phyloP scores from a whole-genome alignment of 805 yeast genomes.

The Candida maris region DNA sequence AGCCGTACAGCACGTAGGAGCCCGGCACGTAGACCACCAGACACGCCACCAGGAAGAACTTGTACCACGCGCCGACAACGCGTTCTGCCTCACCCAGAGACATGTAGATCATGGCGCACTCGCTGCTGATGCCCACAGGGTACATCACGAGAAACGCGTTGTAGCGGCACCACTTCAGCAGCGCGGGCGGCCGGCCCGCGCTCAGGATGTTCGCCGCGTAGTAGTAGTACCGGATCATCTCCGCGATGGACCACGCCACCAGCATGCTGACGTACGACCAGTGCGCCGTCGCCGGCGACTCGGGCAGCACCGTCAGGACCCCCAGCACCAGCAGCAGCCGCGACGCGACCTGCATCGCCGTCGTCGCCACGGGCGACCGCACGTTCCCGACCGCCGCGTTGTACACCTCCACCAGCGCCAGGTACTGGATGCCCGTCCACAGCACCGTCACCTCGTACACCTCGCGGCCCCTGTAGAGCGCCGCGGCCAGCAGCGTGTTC shows the following conservation, averaged over 20 bases:
- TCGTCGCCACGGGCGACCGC: slow-evolving; percentile 78
- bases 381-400: slow-evolving; percentile 80
- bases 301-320: slow-evolving; percentile 70
- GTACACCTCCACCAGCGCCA: slow-evolving; percentile 76
- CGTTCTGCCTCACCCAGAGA: slow-evolving; percentile 68
- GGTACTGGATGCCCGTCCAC: slow-evolving; percentile 64
- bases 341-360: slow-evolving; percentile 83
- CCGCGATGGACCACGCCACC: slow-evolving; percentile 93
- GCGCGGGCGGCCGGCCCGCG: slow-evolving; percentile 49
- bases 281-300: slow-evolving; percentile 56
- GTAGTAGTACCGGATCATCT: slow-evolving; percentile 81
- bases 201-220: slow-evolving; percentile 66
- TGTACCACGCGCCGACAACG: slow-evolving; percentile 48
- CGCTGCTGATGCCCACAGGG: slow-evolving; percentile 91
- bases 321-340: slow-evolving; percentile 82
- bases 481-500: slow-evolving; percentile 22
- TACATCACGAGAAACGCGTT: slow-evolving; percentile 77
- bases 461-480: slow-evolving; percentile 55
- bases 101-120: slow-evolving; percentile 62
- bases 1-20: slow-evolving; percentile 74
- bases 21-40: slow-evolving; percentile 81
- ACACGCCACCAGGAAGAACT: slow-evolving; percentile 50
- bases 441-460: slow-evolving; percentile 57
- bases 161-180: slow-evolving; percentile 73
- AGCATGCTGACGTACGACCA: slow-evolving; percentile 66